Base-by-base conservation (phyloP, 768 basidiomycete species). In the Podaxis mareebaensis region DNA sequence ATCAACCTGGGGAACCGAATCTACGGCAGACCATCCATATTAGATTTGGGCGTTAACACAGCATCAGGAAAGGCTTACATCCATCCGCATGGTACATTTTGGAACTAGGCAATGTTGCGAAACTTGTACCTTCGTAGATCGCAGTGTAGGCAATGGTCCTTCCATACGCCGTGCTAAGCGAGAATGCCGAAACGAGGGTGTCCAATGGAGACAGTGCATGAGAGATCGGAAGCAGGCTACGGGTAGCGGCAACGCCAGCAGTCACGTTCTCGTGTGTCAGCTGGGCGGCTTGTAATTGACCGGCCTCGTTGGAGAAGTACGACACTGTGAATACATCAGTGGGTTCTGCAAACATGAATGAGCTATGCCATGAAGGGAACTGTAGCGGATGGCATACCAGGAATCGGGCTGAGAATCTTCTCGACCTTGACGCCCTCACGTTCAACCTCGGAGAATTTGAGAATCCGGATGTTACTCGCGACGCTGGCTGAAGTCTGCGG, bases 231-330 rank as follows among this genome's bases (percentile, higher is more conserved):
- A 96, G 85, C 22, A 95, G 72, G 4, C 87, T 84, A 39, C 91
- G 87, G 24, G 86, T 78, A 3, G 90, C 91, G 0, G 93, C 86
- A n/a, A 95, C 89, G 38, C 93, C 95, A 3, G 95, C 92, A 2
- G 93, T 96, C 63, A 96, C 71, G 66, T 94, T 95, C 72, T 91
- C 83, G 72, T 95, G 92, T 0, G 92, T 92, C 36, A 95, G 76
- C 64, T 87, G 86, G 7, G 83, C 83, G 24, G 83, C 89, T 61
- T 83, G 83, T 7, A 89, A 71, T 42, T 81, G 77, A 38, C 89
- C 84, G 20, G 79, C 75, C 20, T 80, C 68, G 1, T 80, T 78
- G 67, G 81, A 76, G 67, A 82, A 89, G 80, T 88, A 91, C 0
- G 87, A 82, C 4, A 91, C 80, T 2, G 88, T 88, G 69, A 88